Conservation (phyloP, 192 early-diverging fungal genomes). For the Coemansia sp. region DNA sequence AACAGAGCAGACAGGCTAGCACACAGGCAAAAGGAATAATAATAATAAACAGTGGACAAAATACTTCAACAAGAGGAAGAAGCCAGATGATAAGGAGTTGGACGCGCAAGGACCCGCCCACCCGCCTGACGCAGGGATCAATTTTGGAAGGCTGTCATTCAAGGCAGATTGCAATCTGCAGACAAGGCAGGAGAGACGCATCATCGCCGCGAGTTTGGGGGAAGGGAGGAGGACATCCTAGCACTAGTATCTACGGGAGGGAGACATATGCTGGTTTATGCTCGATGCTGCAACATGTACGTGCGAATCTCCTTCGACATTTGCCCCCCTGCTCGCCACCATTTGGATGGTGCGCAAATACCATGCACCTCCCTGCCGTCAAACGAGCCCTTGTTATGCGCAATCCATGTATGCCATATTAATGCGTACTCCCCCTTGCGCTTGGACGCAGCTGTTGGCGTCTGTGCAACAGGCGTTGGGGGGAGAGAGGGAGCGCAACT, state of each 20-base stretch:
- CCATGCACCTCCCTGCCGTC: neutral
- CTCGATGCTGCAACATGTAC: conserved; percentile 12
- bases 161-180: conserved; percentile 10
- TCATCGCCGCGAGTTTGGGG: conserved; percentile 15
- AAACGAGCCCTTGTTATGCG: neutral
- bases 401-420: conserved; percentile 8
- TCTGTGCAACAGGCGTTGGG: conserved; percentile 6
- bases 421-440: conserved; percentile 3
- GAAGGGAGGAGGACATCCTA: neutral
- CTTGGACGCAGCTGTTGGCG: neutral
- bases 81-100: conserved; percentile 12
- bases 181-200: neutral
- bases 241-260: neutral
- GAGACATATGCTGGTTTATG: conserved; percentile 14
- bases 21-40: neutral
- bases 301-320: conserved; percentile 14
- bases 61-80: conserved; percentile 8
- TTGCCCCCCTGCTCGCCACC: neutral
- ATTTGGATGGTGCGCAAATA: neutral
- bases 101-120: neutral
- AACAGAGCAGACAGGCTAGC: conserved; percentile 8
- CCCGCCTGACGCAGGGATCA: neutral
- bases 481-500: neutral
- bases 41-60: neutral
- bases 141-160: conserved; percentile 7